Evolutionary conservation across 441 rosid species (phyloP).

Genomic region (Pelargonium cotyledonis): DNA sequence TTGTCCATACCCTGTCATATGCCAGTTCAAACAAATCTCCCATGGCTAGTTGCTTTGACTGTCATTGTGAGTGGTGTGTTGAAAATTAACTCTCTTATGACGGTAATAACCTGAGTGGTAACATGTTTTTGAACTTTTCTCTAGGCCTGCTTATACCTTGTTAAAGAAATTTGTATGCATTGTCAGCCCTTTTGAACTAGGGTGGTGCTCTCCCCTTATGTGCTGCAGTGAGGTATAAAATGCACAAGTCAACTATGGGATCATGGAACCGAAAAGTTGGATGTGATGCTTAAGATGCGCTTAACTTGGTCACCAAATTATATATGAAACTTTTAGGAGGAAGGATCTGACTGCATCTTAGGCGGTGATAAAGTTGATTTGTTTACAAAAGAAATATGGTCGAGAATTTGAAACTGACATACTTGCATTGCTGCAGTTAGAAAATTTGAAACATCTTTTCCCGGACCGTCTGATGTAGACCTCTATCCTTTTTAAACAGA

Average conservation of each 20-base stretch:
- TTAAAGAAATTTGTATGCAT: constrained; percentile 5
- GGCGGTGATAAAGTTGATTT: constrained; percentile 9
- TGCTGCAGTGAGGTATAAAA: not conserved
- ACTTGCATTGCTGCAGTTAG: constrained; percentile 18
- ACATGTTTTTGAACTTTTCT: not conserved
- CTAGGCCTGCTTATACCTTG: not conserved
- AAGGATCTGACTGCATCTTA: constrained; percentile 1
- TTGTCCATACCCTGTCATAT: not conserved
- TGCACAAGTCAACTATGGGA: constrained; percentile 9
- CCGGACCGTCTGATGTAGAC: constrained; percentile 30
- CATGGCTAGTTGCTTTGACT: not conserved
- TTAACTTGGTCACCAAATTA: constrained; percentile 9
- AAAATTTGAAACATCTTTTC: constrained; percentile 20
- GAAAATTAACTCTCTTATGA: not conserved
- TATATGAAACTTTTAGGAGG: constrained; percentile 9
- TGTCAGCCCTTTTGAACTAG: constrained; percentile 2
- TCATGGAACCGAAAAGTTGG: not conserved
- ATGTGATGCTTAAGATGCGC: not conserved
- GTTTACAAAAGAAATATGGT: not conserved
- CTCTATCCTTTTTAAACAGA: constrained; percentile 35
- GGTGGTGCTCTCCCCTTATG: not conserved
- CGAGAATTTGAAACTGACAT: not conserved
- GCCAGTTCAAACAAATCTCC: not conserved
- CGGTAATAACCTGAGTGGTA: not conserved
- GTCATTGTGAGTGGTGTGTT: constrained; percentile 6